Evolutionary conservation across 2,329 filamentous ascomycete species (phyloP).

Genomic region (Didymella segeticola): DNA sequence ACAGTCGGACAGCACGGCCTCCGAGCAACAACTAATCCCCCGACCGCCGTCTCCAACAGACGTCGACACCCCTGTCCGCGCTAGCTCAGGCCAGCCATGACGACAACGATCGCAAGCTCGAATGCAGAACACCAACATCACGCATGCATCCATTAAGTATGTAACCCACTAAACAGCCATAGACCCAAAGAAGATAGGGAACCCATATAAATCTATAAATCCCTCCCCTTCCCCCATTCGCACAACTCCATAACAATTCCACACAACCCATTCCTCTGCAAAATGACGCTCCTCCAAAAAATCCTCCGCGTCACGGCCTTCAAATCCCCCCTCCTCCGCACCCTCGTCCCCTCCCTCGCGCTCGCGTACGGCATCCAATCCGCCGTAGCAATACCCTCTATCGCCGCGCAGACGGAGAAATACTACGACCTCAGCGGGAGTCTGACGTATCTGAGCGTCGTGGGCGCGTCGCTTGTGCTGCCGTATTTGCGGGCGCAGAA

Average conservation of each 20-base stretch:
- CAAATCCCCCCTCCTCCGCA: constrained; percentile 67
- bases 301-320: constrained; percentile 68
- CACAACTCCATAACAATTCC: no score
- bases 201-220: background rate
- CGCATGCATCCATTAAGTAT: constrained; percentile 17
- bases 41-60: constrained; percentile 5
- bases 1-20: background rate
- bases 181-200: no score
- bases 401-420: constrained; percentile 65
- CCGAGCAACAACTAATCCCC: background rate
- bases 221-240: constrained; percentile 1
- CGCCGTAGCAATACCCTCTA: constrained; percentile 67
- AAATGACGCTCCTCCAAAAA: constrained; percentile 50
- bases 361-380: constrained; percentile 70
- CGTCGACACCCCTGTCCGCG: background rate
- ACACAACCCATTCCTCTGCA: no score
- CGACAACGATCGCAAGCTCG: constrained; percentile 35
- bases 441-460: constrained; percentile 70
- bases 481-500: constrained; percentile 64
- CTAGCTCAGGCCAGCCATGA: constrained; percentile 25
- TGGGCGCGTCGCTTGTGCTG: constrained; percentile 66
- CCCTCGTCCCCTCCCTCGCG: constrained; percentile 66
- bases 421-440: constrained; percentile 74
- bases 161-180: no score
- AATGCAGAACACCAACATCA: constrained; percentile 31